These are phyloP conservation scores for Closterium sp. DNA, from an alignment of 139 green algal genomes.

Conservation along the genomic window DNA sequence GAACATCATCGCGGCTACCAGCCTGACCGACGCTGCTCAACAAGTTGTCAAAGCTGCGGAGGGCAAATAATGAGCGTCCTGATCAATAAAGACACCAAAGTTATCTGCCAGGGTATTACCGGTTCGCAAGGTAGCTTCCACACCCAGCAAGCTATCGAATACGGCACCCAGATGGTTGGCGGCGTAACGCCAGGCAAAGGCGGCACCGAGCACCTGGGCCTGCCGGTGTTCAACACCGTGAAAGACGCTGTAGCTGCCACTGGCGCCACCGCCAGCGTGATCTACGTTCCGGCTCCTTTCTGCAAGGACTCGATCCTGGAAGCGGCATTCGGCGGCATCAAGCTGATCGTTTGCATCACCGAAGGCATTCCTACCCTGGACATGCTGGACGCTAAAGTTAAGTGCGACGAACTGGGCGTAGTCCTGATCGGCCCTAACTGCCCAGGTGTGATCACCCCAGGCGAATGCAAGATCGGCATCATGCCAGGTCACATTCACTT, in stretches of 20 bases:
- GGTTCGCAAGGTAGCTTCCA: slow-evolving; percentile 98
- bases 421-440: slow-evolving; percentile 98
- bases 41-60: not conserved
- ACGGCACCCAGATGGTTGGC: slow-evolving; percentile 93
- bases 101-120: slow-evolving; percentile 78
- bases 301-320: slow-evolving; percentile 90
- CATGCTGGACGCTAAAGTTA: slow-evolving; percentile 92
- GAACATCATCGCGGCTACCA: no score
- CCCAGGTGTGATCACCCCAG: slow-evolving; percentile 80
- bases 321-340: slow-evolving; percentile 83
- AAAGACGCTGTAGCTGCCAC: slow-evolving; percentile 73
- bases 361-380: slow-evolving; percentile 97
- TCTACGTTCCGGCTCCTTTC: slow-evolving; percentile 94
- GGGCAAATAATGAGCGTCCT: slow-evolving; percentile 66
- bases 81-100: no score
- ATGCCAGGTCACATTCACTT: slow-evolving; percentile 98
- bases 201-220: slow-evolving; percentile 83
- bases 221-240: slow-evolving; percentile 93
- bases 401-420: slow-evolving; percentile 74
- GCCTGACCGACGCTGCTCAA: not conserved
- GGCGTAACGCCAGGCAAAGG: slow-evolving; percentile 97
- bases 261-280: slow-evolving; percentile 76
- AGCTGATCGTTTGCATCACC: slow-evolving; percentile 97
- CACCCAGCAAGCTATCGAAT: slow-evolving; percentile 92
- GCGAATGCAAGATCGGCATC: slow-evolving; percentile 99